Percentiles rank a stretch among this genome's conserved stretches.
Conservation (phyloP, 2,329 filamentous ascomycete genomes). For the Penicillium sp. region DNA sequence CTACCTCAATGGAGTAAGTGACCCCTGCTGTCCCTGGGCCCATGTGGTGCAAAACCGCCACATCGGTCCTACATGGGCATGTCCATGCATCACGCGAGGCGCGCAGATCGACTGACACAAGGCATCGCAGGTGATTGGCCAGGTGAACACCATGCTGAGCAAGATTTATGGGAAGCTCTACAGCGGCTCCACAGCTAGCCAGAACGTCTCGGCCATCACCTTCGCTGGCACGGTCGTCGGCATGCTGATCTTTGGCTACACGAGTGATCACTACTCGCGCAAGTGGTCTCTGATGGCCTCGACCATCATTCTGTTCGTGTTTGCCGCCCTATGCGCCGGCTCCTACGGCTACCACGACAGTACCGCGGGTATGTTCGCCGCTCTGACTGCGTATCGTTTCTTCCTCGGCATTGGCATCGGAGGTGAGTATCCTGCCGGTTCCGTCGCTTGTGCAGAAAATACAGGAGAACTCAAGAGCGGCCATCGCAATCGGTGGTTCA, state of each 20-base stretch:
- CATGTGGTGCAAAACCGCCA: not conserved
- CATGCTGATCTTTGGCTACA: conserved; percentile 75
- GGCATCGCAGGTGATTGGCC: conserved; percentile 67
- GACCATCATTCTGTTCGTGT: conserved; percentile 79
- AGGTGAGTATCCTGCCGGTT: conserved; percentile 59
- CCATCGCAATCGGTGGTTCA: conserved; percentile 85
- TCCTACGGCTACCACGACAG: conserved; percentile 72
- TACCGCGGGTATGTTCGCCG: conserved; percentile 68
- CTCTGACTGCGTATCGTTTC: conserved; percentile 79
- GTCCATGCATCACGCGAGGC: not conserved
- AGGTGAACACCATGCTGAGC: conserved; percentile 73
- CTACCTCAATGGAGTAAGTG: conserved; percentile 77
- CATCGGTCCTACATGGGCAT: not conserved
- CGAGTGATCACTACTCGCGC: conserved; percentile 79
- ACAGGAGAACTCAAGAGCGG: conserved; percentile 78
- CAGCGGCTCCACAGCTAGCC: conserved; percentile 63
- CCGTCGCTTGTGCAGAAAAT: conserved; percentile 78
- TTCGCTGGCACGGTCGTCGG: conserved; percentile 85
- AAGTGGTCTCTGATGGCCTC: conserved; percentile 77
- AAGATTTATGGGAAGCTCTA: conserved; percentile 69
- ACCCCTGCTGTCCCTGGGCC: not conserved
- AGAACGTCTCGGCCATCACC: conserved; percentile 75
- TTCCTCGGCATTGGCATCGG: conserved; percentile 77
- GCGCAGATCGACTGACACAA: conserved; percentile 4
- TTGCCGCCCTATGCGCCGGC: conserved; percentile 74